Evolutionary conservation across 169 alveolate species (phyloP), one percentile per base, ranked within the genome.

Genomic region (Cryptosporidium canis): DNA sequence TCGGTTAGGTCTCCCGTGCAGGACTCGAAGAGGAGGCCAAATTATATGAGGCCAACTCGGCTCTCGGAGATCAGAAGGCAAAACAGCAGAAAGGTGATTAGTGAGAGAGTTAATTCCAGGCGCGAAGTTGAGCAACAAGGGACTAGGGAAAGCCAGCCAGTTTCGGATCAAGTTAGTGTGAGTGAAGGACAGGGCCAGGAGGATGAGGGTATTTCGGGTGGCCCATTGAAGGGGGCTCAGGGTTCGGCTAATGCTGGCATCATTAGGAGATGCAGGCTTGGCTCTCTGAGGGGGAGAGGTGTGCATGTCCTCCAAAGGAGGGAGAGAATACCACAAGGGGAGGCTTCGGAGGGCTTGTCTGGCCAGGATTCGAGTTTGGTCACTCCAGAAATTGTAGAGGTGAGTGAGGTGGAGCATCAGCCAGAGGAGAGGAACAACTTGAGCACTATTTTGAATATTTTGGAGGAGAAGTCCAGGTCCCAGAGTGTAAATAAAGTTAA

Each of bases 41-140:
- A 77, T 44, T 77, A 77, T 39, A 77, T 77, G 87, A 77, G 61
- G 21, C 87, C 87, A 41, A 77, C 87, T 21, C 41, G 71, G 33
- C 37, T 53, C 24, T 58, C 87, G 5, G 87, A 77, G 24, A 21
- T 77, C 3, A 56, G 87, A 44, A 77, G 65, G n/a, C 70, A 58
- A 27, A 24, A 55, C 27, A 77, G 65, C 12, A 61, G n/a, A 29
- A 77, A 58, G 5, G 39, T 9, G 7, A 48, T 63, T n/a, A 29
- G 1, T 51, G 63, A 51, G 9, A 51, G 35, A 51, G 11, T 21
- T 51, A 3, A 18, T n/a, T 51, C 63, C 14, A 51, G 8, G 35
- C 24, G n/a, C 24, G 63, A 51, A 1, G 35, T 21, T 47, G 58
- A 47, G n/a, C n/a, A n/a, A n/a, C n/a, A n/a, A n/a, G n/a, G n/a